Evolutionary conservation across 2,329 filamentous ascomycete species (phyloP).

Genomic region (Coniochaeta sp.): DNA sequence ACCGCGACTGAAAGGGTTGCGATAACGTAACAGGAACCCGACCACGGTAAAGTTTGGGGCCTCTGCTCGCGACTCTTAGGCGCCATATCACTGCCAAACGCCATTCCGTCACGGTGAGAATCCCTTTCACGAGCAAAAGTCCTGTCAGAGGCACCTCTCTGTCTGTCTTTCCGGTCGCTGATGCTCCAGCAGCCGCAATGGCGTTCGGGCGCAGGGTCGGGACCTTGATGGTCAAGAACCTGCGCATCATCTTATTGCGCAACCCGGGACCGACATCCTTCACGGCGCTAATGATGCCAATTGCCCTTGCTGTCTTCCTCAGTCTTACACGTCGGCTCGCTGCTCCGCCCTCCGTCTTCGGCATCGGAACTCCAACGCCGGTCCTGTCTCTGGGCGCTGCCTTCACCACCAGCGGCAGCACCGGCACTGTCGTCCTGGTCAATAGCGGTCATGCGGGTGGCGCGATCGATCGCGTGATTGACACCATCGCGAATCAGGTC

Average conservation of each 20-base stretch:
- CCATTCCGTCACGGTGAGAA: background rate
- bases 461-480: slow-evolving; percentile 65
- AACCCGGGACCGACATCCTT: slow-evolving; percentile 43
- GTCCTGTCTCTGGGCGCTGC: slow-evolving; percentile 60
- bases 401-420: slow-evolving; percentile 44
- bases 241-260: slow-evolving; percentile 48
- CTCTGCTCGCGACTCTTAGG: background rate
- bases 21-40: too few relatives aligned
- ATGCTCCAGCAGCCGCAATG: slow-evolving; percentile 25
- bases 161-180: background rate
- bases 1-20: too few relatives aligned
- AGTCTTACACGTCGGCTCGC: slow-evolving; percentile 77
- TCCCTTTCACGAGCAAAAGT: too few relatives aligned
- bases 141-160: background rate
- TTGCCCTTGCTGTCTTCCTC: slow-evolving; percentile 51
- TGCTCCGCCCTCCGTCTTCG: slow-evolving; percentile 66
- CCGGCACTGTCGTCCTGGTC: slow-evolving; percentile 68
- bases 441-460: slow-evolving; percentile 65
- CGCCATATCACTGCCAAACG: background rate
- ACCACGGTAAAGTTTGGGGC: background rate
- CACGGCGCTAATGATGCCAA: slow-evolving; percentile 52
- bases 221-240: slow-evolving; percentile 56
- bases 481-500: slow-evolving; percentile 48
- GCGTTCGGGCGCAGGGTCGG: slow-evolving; percentile 47
- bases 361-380: slow-evolving; percentile 55